Percentiles rank a stretch among this genome's conserved stretches.
Conservation (phyloP, 2,329 filamentous ascomycete genomes). For the Ceratocystis eucalypticola region DNA sequence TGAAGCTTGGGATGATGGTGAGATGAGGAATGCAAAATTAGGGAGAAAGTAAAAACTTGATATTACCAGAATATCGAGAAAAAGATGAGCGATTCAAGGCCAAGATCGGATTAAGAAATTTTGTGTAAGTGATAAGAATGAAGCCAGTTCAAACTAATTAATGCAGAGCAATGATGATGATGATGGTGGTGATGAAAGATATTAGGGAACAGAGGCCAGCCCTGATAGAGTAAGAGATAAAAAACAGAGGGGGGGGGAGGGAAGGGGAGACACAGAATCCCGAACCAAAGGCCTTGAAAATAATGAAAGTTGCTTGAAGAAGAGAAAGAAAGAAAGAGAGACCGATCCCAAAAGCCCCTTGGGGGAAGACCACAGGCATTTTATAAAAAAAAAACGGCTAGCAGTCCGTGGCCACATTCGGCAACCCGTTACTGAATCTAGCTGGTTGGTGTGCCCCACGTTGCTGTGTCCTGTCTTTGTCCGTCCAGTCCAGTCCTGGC, state of each 20-base stretch:
- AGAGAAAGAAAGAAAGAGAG: slow-evolving; percentile 32
- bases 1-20: slow-evolving; percentile 17
- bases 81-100: slow-evolving; percentile 14
- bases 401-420: no score
- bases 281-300: slow-evolving; percentile 37
- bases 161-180: background rate
- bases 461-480: no score
- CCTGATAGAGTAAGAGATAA: slow-evolving; percentile 32
- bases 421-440: no score
- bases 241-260: slow-evolving; percentile 24
- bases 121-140: background rate
- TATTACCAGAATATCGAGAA: slow-evolving; percentile 18
- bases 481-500: no score
- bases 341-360: slow-evolving; percentile 20
- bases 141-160: slow-evolving; percentile 19
- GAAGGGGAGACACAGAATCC: slow-evolving; percentile 33
- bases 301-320: slow-evolving; percentile 51
- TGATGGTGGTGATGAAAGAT: slow-evolving; percentile 21
- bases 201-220: slow-evolving; percentile 39
- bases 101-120: slow-evolving; percentile 16
- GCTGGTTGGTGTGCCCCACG: no score
- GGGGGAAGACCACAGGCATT: background rate
- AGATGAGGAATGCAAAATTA: background rate
- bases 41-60: slow-evolving; percentile 14
- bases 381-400: background rate